Evolutionary conservation across 108 stramenopile species (phyloP), one percentile per base, ranked within the genome.

Genomic region (Thalassiosira profunda): DNA sequence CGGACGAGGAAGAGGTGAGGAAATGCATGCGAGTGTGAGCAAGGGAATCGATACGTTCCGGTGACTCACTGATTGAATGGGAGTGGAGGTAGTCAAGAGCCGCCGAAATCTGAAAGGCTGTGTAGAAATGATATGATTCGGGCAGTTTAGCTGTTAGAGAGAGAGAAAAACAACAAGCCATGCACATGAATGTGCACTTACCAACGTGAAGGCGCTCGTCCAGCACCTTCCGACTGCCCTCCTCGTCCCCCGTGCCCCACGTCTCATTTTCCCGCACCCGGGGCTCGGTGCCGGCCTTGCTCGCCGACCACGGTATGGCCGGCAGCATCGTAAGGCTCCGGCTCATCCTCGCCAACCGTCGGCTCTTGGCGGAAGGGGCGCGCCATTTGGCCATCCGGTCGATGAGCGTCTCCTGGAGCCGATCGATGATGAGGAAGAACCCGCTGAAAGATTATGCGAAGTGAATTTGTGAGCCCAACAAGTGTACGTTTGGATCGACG

Each of bases 371-470:
- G 5, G 7, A 31, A 33, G 9, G 11, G 14, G 20, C 41, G 6
- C 44, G 30, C 77, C 77, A 79, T 30, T 31, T 49, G 0, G 9
- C 1, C 17, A 93, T 74, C 24, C 81, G 69, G n/a, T 72, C 44
- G 23, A 63, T 74, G 8, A 90, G 72, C 2, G 74, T 84, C 4
- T 68, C 81, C 25, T 26, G 30, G 20, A 90, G 54, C 5, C 73
- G 84, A 55, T 90, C 89, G 28, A 90, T 36, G 26, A 90, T 80
- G 18, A 90, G 23, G 59, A 86, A 90, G 58, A 84, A 86, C 35
- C 65, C 65, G 4, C 25, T 52, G 52, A n/a, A n/a, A n/a, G n/a
- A n/a, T n/a, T n/a, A n/a, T n/a, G n/a, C n/a, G n/a, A n/a, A n/a
- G n/a, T n/a, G n/a, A n/a, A n/a, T n/a, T n/a, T n/a, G n/a, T n/a